Evolutionary conservation across 139 green algal species (phyloP).

Genomic region (Auxenochlorella pyrenoidosa): DNA sequence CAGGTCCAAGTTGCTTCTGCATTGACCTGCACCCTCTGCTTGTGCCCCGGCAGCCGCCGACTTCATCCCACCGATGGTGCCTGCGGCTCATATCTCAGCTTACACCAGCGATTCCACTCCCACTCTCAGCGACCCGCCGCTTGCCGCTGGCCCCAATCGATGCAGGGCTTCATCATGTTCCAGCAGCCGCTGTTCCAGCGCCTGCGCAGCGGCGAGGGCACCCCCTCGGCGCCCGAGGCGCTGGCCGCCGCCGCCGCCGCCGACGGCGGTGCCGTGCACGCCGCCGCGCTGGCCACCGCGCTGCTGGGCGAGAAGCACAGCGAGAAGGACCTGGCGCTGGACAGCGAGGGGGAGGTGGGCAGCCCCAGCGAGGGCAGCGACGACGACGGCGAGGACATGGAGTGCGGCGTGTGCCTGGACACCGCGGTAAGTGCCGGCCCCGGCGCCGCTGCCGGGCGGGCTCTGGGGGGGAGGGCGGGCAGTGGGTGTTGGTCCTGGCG

Average conservation of each 20-base stretch:
- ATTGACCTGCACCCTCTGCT: no score
- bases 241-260: background rate
- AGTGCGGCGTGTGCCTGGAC: constrained; percentile 72
- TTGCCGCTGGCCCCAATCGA: no score
- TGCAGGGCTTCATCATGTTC: no score
- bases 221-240: background rate
- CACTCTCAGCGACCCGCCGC: no score
- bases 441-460: background rate
- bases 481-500: background rate
- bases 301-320: constrained; percentile 7
- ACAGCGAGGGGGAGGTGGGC: constrained; percentile 8
- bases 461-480: no score
- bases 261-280: background rate
- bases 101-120: no score
- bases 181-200: background rate
- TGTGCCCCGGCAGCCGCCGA: no score
- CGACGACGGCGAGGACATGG: constrained; percentile 28
- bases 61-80: no score
- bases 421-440: constrained; percentile 2
- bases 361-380: background rate
- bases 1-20: no score
- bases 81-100: no score
- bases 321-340: constrained; percentile 30
- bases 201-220: constrained; percentile 13
- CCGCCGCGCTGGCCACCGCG: background rate